Percentiles rank a stretch among this genome's conserved stretches.
Conservation (phyloP, 2,329 filamentous ascomycete species). For the Penicillium sclerotiorum region DNA sequence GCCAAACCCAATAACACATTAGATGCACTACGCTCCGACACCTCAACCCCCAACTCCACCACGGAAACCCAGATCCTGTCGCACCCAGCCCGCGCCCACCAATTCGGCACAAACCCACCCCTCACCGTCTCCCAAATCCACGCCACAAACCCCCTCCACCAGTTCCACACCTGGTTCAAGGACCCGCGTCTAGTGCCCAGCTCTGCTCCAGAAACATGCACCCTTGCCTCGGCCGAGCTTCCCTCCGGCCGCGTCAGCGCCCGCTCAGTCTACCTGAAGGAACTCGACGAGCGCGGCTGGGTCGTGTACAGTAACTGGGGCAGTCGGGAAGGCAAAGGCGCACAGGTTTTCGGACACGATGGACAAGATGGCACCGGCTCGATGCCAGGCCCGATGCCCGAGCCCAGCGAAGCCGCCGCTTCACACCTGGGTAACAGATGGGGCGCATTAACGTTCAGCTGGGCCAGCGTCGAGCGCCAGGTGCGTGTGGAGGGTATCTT, state of each 20-base stretch:
- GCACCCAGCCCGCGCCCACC: constrained; percentile 44
- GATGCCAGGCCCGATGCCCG: constrained; percentile 60
- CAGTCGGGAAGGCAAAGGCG: constrained; percentile 58
- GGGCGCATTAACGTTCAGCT: constrained; percentile 87
- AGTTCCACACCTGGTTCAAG: constrained; percentile 90
- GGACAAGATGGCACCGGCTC: constrained; percentile 14
- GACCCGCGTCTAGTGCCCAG: constrained; percentile 65
- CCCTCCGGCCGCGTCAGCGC: constrained; percentile 83
- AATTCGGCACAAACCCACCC: constrained; percentile 47
- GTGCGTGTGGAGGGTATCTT: constrained; percentile 82
- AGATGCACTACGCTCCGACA: constrained; percentile 33
- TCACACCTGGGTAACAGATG: constrained; percentile 62
- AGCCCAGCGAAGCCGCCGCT: constrained; percentile 49
- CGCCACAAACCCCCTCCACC: constrained; percentile 64
- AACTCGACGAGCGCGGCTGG: constrained; percentile 80
- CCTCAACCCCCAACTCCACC: constrained; percentile 40
- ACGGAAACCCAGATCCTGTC: constrained; percentile 38
- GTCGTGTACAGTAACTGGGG: constrained; percentile 94
- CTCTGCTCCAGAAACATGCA: constrained; percentile 83
- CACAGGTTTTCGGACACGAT: constrained; percentile 40
- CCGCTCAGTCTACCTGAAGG: constrained; percentile 92
- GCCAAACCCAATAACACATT: not conserved
- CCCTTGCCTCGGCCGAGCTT: constrained; percentile 79
- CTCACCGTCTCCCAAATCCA: constrained; percentile 46
- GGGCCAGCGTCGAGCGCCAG: constrained; percentile 83